Evolutionary conservation across 768 basidiomycete genomes (phyloP), one percentile per base, ranked within the genome.

Genomic region (Suillus spraguei): DNA sequence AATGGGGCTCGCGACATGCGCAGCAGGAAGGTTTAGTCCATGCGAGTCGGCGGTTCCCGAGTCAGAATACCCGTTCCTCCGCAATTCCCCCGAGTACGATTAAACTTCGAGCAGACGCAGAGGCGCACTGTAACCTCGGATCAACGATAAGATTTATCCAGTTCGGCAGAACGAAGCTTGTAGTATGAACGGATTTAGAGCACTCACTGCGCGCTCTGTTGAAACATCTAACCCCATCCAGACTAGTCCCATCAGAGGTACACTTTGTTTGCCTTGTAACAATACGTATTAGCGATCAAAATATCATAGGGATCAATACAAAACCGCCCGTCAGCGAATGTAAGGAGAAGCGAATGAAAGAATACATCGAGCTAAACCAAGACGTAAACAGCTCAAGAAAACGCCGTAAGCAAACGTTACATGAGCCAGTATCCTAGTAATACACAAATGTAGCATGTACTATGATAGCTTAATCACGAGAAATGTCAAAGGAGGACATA

Each of bases 101-200:
- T 17, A 42, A n/a, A 49, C 49, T 50, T 28, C 8, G 24, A 32
- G 35, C 52, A 6, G 20, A n/a, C 5, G 32, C 11, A 20, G 1
- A n/a, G 32, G 52, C 32, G 52, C 52, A 53, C 20, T n/a, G 52
- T 53, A 33, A 53, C 52, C 52, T 53, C 32, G 33, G 52, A n/a
- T 33, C 52, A 33, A 53, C 6, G 20, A 36, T 35, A n/a, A 35
- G n/a, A 53, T 53, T 32, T 28, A 7, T n/a, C 5, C 52, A n/a
- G 33, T 35, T 35, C 52, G 52, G 52, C 7, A 50, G 49, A 7
- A 52, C 8, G 24, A 28, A 8, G 47, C 22, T 49, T 52, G 50
- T 33, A 33, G 10, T 39, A 39, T 13, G 24, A 49, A 24, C 24
- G 24, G 24, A 49, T 24, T 14, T 49, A 16, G 52, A 53, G 10